Percentiles rank a stretch among this genome's conserved stretches.
phyloP scores from a whole-genome alignment of 441 rosid genomes.

The Bocquillonia castaneifolia region DNA sequence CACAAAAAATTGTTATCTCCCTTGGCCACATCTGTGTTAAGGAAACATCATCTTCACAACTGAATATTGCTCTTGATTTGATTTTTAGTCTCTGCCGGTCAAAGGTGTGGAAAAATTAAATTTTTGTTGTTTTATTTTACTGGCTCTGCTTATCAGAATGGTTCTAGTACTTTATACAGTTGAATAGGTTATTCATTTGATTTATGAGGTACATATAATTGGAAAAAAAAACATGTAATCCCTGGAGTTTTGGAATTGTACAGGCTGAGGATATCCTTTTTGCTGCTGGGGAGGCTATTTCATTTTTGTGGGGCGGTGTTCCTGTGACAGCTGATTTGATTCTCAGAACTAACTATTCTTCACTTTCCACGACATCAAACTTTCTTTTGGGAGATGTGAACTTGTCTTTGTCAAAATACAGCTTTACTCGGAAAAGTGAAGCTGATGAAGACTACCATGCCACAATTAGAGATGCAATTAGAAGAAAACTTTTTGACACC shows the following conservation, averaged over 20 bases:
- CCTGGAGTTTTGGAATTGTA: constrained; percentile 24
- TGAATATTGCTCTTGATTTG: constrained; percentile 69
- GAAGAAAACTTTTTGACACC: constrained; percentile 73
- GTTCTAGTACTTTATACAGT: constrained; percentile 5
- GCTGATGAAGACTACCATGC: constrained; percentile 46
- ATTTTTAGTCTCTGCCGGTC: constrained; percentile 82
- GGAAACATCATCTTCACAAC: constrained; percentile 64
- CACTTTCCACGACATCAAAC: constrained; percentile 85
- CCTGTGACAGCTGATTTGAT: constrained; percentile 88
- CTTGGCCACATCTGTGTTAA: constrained; percentile 80
- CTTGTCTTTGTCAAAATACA: constrained; percentile 42
- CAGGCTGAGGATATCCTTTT: constrained; percentile 96
- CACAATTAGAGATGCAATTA: constrained; percentile 57
- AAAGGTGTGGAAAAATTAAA: constrained; percentile 49
- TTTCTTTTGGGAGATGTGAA: constrained; percentile 76
- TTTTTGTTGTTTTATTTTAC: constrained; percentile 10
- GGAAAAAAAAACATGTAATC: constrained; percentile 22
- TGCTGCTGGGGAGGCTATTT: constrained; percentile 95
- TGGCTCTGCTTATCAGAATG: background rate
- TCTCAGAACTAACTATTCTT: constrained; percentile 81
- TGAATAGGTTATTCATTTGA: constrained; percentile 12
- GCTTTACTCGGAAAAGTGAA: constrained; percentile 42
- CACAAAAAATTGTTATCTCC: constrained; percentile 73
- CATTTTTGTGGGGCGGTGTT: constrained; percentile 93
- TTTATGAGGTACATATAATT: constrained; percentile 5